These are phyloP conservation scores for Boletus bicolor DNA, from an alignment of 768 basidiomycete species.

Conservation along the genomic window DNA sequence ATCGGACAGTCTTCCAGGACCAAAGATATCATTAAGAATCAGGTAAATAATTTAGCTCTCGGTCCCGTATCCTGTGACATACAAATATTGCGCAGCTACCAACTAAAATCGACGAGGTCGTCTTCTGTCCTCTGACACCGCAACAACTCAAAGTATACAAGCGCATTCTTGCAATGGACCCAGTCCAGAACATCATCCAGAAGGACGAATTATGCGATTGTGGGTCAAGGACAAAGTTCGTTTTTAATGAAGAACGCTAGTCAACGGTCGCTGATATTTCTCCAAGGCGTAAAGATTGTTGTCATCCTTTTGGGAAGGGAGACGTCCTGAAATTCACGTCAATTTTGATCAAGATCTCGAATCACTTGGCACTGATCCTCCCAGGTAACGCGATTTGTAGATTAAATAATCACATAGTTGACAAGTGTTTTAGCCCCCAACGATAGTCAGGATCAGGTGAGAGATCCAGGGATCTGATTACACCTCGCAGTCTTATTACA, in stretches of 20 bases:
- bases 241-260: neutral
- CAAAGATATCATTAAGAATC: slow-evolving; percentile 71
- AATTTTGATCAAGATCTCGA: slow-evolving; percentile 82
- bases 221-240: slow-evolving; percentile 55
- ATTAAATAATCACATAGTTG: neutral
- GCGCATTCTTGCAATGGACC: slow-evolving; percentile 56
- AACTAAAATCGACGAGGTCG: slow-evolving; percentile 83
- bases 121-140: slow-evolving; percentile 84
- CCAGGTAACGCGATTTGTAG: slow-evolving; percentile 49
- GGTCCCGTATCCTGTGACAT: neutral
- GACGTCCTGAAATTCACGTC: slow-evolving; percentile 76
- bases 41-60: slow-evolving; percentile 37
- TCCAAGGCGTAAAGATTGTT: slow-evolving; percentile 59
- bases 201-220: slow-evolving; percentile 77
- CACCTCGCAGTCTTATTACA: neutral
- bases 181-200: slow-evolving; percentile 67
- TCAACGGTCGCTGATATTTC: slow-evolving; percentile 11
- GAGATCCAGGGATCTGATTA: neutral
- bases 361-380: slow-evolving; percentile 84
- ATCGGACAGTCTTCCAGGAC: slow-evolving; percentile 42
- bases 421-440: slow-evolving; percentile 47
- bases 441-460: slow-evolving; percentile 68
- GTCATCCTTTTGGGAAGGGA: slow-evolving; percentile 41
- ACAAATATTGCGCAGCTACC: slow-evolving; percentile 56
- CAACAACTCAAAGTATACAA: slow-evolving; percentile 74